These are phyloP conservation scores for Rosa hybrid DNA, from an alignment of 331 rosid genomes.

Conservation along the genomic window DNA sequence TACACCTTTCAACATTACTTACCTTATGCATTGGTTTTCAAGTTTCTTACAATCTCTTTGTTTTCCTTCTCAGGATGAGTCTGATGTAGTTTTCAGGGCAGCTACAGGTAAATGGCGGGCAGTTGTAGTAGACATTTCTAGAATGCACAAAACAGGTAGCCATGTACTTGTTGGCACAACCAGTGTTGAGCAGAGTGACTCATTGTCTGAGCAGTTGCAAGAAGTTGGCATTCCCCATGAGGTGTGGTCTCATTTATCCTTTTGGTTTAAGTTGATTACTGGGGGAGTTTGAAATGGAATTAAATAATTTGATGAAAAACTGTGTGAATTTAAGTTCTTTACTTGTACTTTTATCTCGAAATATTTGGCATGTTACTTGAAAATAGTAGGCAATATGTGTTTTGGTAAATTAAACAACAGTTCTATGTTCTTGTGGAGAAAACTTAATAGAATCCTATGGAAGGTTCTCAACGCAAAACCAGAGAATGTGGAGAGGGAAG, in stretches of 20 bases:
- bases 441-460: conserved; percentile 33
- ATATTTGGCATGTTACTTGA: background rate
- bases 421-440: background rate
- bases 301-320: background rate
- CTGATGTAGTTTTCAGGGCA: conserved; percentile 95
- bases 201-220: conserved; percentile 75
- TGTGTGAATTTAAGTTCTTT: background rate
- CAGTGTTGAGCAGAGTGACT: conserved; percentile 96
- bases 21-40: conserved; percentile 16
- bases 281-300: background rate
- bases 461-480: conserved; percentile 99
- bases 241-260: conserved; percentile 46
- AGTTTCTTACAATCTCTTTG: conserved; percentile 32
- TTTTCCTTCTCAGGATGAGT: conserved; percentile 71
- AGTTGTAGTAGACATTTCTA: conserved; percentile 93
- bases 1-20: background rate
- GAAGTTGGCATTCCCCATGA: conserved; percentile 90
- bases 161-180: conserved; percentile 99
- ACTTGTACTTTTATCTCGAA: background rate
- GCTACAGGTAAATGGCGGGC: conserved; percentile 94
- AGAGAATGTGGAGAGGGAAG: conserved; percentile 99
- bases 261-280: conserved; percentile 17
- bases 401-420: background rate
- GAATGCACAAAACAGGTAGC: conserved; percentile 91
- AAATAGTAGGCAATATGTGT: background rate